Evolutionary conservation across 805 yeast species (phyloP), one percentile per base, ranked within the genome.

Genomic region (Nakazawaea holstii): DNA sequence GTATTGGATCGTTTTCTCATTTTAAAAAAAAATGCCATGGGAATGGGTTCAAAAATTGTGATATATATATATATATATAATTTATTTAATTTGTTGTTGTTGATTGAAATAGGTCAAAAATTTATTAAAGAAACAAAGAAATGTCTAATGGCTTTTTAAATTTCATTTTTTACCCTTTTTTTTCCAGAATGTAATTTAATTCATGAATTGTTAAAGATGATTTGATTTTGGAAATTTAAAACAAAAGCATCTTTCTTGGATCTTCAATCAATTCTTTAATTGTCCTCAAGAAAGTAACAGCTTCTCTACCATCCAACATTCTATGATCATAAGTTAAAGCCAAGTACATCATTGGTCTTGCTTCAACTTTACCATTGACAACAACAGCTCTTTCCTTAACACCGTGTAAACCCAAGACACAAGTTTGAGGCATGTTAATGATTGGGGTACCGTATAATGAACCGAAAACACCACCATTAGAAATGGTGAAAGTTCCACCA

Each of bases 271-370:
- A 81, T 74, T 94, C 99, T 79, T 94, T 94, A 55, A 94, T 84
- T 32, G 96, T 88, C 77, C 82, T 91, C 73, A 94, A 59, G 88
- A 92, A 94, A 51, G 92, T 87, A 53, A 94, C 99, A 49, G 97
- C 98, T 75, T 94, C 99, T 73, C 98, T 88, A 59, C 99, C 99
- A 66, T 94, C 99, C 65, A 94, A 76, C 65, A 94, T 83, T 77
- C 99, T 86, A 76, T 94, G 99, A 67, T 94, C 99, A 69, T 94
- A 94, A 50, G 99, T 92, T 69, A 94, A 84, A 46, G 99, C 99
- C 62, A 94, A 73, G 80, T 94, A 94, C 99, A 94, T 94, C 98
- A 94, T 92, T 67, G 99, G 99, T 77, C 98, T 87, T 39, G 92
- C 79, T 57, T 87, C 99, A 59, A 94, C 79, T 77, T 92, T 91